Percentiles rank a stretch among this genome's conserved stretches.
These are phyloP conservation scores for Tuber umbilicatum DNA, from an alignment of 495 filamentous ascomycete species.

Conservation along the genomic window DNA sequence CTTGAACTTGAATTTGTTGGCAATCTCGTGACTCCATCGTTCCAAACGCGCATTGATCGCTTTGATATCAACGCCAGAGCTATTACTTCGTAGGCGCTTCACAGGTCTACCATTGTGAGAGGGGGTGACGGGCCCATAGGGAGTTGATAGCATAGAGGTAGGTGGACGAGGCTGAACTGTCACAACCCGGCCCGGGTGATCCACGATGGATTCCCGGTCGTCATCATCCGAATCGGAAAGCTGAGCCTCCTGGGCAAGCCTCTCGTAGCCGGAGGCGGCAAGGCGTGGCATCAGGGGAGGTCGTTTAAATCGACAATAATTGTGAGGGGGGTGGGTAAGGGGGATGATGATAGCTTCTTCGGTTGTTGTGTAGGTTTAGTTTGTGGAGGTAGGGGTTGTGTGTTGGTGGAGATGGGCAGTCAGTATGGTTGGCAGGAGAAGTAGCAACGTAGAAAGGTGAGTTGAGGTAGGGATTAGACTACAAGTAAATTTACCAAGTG, in stretches of 20 bases:
- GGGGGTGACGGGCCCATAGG: constrained; percentile 31
- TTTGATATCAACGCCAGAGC: constrained; percentile 92
- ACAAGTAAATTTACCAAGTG: too few relatives aligned
- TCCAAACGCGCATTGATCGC: constrained; percentile 96
- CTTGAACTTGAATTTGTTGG: constrained; percentile 89
- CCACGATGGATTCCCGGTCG: constrained; percentile 36
- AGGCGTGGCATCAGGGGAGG: constrained; percentile 37
- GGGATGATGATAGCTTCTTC: background rate
- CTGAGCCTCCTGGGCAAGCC: constrained; percentile 39
- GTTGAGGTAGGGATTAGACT: background rate
- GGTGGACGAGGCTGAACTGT: constrained; percentile 35
- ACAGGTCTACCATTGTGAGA: constrained; percentile 33
- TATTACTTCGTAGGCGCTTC: constrained; percentile 57
- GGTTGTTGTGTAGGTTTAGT: background rate
- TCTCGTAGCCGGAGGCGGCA: constrained; percentile 40
- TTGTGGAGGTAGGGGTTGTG: background rate
- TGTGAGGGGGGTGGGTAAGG: background rate
- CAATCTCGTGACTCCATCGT: constrained; percentile 96
- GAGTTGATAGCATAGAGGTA: constrained; percentile 34
- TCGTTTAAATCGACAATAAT: background rate
- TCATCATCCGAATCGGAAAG: constrained; percentile 41
- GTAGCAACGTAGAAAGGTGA: background rate
- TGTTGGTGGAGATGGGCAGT: background rate
- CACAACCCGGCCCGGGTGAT: constrained; percentile 36
- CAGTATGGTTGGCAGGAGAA: background rate